A percentile compares a stretch with the other conserved stretches of the same genome.
phyloP scores from a whole-genome alignment of 139 green algal genomes.

The Chlamydomonas sp. region DNA sequence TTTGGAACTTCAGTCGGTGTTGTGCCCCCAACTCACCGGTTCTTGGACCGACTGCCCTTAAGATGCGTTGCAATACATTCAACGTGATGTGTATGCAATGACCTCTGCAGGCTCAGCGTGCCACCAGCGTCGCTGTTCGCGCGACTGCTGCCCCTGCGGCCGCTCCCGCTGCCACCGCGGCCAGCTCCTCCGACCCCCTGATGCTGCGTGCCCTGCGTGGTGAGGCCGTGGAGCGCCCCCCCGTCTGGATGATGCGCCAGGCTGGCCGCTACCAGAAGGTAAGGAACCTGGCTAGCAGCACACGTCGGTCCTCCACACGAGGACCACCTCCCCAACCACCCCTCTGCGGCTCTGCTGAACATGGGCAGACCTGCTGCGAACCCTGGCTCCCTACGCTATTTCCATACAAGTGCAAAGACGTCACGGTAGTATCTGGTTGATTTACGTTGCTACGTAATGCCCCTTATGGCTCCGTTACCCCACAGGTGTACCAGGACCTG shows the following conservation, averaged over 20 bases:
- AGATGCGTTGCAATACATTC: background rate
- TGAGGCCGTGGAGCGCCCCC: constrained; percentile 85
- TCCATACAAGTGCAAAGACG: too few relatives aligned
- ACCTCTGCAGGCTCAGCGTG: background rate
- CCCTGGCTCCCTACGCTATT: background rate
- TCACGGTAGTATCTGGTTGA: background rate
- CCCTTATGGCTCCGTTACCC: background rate
- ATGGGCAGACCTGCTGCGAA: background rate
- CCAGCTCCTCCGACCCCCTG: constrained; percentile 60
- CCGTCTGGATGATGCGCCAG: constrained; percentile 99
- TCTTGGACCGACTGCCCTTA: too few relatives aligned
- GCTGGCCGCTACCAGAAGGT: constrained; percentile 96
- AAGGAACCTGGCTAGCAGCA: background rate
- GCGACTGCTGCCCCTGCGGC: constrained; percentile 13
- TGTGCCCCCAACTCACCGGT: too few relatives aligned
- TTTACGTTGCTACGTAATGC: background rate
- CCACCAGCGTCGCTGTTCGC: background rate
- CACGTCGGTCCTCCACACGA: background rate
- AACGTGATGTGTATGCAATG: background rate
- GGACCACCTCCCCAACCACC: background rate
- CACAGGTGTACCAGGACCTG: constrained; percentile 91
- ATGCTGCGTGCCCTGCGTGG: constrained; percentile 87
- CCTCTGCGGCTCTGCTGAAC: background rate
- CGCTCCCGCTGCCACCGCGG: background rate
- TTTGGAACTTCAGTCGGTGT: too few relatives aligned